These are phyloP conservation scores for Colletotrichum agaves DNA, from an alignment of 2,329 filamentous ascomycete species.

Conservation along the genomic window DNA sequence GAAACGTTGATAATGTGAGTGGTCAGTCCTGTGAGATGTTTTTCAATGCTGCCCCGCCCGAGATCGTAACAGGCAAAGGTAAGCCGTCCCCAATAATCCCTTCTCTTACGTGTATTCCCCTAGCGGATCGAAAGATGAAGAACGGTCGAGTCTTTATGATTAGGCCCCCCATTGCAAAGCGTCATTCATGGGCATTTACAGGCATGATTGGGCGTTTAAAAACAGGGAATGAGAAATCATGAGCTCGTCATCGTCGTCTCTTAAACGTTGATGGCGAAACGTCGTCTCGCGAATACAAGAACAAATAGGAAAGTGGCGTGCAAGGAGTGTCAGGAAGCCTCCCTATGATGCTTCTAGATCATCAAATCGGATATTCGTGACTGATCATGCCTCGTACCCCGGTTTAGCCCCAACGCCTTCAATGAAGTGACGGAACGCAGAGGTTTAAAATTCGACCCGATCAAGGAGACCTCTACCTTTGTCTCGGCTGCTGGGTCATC, in stretches of 20 bases:
- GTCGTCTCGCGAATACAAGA: constrained; percentile 45
- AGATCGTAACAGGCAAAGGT: constrained; percentile 33
- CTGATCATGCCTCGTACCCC: constrained; percentile 30
- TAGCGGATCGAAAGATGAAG: constrained; percentile 31
- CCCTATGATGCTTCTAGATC: constrained; percentile 15
- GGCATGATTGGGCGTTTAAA: constrained; percentile 47
- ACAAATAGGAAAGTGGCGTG: constrained; percentile 36
- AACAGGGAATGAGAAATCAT: constrained; percentile 51
- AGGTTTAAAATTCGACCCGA: background rate
- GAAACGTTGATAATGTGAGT: constrained; percentile 29
- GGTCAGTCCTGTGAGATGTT: constrained; percentile 14
- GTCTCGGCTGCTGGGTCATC: constrained; percentile 52
- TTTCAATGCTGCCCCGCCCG: constrained; percentile 16
- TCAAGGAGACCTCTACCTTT: constrained; percentile 47
- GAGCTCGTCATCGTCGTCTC: constrained; percentile 50
- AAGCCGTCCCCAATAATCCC: constrained; percentile 6
- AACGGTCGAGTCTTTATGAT: constrained; percentile 37
- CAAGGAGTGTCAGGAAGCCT: constrained; percentile 34
- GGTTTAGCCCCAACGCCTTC: constrained; percentile 31
- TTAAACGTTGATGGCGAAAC: constrained; percentile 42
- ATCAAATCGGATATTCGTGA: constrained; percentile 23
- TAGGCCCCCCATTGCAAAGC: constrained; percentile 52
- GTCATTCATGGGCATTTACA: constrained; percentile 58
- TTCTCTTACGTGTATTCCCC: constrained; percentile 33
- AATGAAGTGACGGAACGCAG: constrained; percentile 23